Evolutionary conservation across 768 basidiomycete genomes (phyloP).

Genomic region (Lactarius vividus): DNA sequence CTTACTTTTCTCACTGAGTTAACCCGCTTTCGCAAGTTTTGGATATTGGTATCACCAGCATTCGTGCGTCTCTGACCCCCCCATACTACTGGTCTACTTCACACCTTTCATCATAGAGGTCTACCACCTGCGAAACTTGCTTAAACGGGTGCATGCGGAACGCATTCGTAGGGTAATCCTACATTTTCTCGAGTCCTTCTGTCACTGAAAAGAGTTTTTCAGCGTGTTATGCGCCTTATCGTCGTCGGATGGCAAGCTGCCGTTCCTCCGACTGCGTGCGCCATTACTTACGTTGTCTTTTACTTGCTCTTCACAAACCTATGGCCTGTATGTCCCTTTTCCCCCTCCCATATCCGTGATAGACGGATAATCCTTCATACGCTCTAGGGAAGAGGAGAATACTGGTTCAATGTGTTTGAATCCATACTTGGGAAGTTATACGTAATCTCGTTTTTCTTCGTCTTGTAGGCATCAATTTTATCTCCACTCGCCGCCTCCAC

Average conservation of each 20-base stretch:
- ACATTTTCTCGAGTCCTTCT: not conserved
- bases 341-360: not conserved
- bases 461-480: not conserved
- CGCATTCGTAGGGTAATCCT: not conserved
- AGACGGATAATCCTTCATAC: not conserved
- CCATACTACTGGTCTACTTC: not conserved
- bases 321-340: not conserved
- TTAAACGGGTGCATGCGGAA: not conserved
- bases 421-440: constrained; percentile 10
- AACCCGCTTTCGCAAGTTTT: not conserved
- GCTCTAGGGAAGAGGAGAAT: not conserved
- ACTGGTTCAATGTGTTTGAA: constrained; percentile 10
- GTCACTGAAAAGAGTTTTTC: not conserved
- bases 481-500: not conserved
- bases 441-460: constrained; percentile 14
- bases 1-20: not conserved
- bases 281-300: not conserved
- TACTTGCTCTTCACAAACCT: not conserved
- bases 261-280: not conserved
- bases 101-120: not conserved
- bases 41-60: constrained; percentile 2
- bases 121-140: not conserved
- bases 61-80: not conserved
- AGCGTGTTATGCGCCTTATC: not conserved
- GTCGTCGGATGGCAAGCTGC: not conserved